A percentile compares a stretch with the other conserved stretches of the same genome.
phyloP scores from a whole-genome alignment of 768 basidiomycete species.

The Lyophyllum atratum region DNA sequence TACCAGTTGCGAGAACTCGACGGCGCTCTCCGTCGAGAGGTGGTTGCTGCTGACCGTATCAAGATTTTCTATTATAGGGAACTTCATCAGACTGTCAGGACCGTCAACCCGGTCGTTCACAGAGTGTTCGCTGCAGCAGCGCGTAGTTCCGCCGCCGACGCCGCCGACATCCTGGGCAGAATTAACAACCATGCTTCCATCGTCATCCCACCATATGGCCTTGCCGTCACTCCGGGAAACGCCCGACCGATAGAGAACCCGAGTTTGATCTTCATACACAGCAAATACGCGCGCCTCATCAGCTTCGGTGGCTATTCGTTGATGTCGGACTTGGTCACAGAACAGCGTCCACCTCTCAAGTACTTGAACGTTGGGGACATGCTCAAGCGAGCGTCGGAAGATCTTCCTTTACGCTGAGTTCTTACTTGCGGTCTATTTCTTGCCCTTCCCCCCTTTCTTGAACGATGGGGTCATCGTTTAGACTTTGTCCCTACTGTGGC shows the following conservation, averaged over 20 bases:
- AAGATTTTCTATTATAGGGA: slow-evolving; percentile 11
- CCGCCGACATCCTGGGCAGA: not conserved
- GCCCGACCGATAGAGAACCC: not conserved
- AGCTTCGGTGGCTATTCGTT: not conserved
- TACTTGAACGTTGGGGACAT: not conserved
- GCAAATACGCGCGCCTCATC: not conserved
- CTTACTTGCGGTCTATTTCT: not conserved
- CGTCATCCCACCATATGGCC: no score
- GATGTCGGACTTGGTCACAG: not conserved
- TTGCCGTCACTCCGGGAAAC: no score
- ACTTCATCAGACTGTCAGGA: slow-evolving; percentile 16
- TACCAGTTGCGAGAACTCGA: slow-evolving; percentile 22
- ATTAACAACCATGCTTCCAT: not conserved
- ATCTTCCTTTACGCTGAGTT: not conserved
- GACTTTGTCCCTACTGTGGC: no score
- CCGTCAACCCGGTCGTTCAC: not conserved
- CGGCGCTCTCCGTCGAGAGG: slow-evolving; percentile 19
- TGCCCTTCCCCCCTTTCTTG: not conserved
- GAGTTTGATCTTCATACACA: not conserved
- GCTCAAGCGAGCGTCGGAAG: not conserved
- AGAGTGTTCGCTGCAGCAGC: not conserved
- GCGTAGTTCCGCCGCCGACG: not conserved
- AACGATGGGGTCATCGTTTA: slow-evolving; percentile 7
- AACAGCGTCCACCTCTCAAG: not conserved
- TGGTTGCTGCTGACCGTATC: slow-evolving; percentile 16